Conservation (phyloP, 1,284 basidiomycete genomes). For the Heterobasidion irregulare region DNA sequence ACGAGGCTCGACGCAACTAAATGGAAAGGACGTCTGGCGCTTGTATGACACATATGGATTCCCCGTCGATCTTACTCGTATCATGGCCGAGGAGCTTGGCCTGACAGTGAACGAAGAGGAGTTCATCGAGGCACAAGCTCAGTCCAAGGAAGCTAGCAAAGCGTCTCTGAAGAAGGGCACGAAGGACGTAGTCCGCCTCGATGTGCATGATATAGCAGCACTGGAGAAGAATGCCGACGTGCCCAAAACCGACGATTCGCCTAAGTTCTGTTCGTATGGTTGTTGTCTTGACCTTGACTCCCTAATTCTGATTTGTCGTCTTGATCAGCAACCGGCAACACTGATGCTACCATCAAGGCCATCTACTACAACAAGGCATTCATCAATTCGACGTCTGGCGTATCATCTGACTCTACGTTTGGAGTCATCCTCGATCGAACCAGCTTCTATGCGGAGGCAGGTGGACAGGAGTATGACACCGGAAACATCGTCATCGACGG, state of each 20-base stretch:
- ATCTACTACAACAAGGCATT: conserved; percentile 86
- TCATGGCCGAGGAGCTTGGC: conserved; percentile 96
- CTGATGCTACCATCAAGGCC: conserved; percentile 72
- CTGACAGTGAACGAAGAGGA: conserved; percentile 83
- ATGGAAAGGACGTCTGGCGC: conserved; percentile 93
- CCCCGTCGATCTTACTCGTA: conserved; percentile 91
- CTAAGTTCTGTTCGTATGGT: conserved; percentile 73
- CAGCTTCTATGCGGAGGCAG: conserved; percentile 97
- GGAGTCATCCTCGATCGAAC: conserved; percentile 90
- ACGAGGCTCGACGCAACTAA: conserved; percentile 61
- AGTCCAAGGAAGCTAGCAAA: conserved; percentile 90
- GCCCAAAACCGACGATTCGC: conserved; percentile 91
- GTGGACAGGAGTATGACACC: conserved; percentile 96
- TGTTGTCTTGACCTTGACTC: not conserved
- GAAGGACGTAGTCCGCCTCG: conserved; percentile 75
- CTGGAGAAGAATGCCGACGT: conserved; percentile 77
- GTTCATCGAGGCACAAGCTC: conserved; percentile 85
- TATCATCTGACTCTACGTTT: conserved; percentile 63
- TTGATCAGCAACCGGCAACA: conserved; percentile 60
- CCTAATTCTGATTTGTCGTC: not conserved
- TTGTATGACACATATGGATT: conserved; percentile 99
- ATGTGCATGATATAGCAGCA: conserved; percentile 90
- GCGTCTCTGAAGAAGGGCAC: conserved; percentile 64
- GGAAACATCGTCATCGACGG: conserved; percentile 93
- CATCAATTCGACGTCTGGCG: conserved; percentile 53